A percentile compares a stretch with the other conserved stretches of the same genome.
Conservation (phyloP, 768 basidiomycete species). For the Pisolithus marmoratus region DNA sequence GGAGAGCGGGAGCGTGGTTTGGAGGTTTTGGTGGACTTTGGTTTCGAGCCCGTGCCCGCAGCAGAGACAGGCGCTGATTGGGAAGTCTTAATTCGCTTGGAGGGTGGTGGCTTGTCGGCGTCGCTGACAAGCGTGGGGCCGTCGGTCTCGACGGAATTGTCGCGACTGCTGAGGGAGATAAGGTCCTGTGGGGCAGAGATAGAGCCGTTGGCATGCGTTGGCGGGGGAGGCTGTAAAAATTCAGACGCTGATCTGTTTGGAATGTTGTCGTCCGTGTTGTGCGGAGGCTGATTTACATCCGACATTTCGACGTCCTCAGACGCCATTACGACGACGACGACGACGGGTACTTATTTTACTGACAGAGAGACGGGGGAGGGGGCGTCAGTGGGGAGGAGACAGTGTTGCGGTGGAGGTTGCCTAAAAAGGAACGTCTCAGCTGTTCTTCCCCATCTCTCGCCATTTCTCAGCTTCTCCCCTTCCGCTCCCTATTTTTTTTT, state of each 20-base stretch:
- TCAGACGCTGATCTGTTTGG: constrained; percentile 5
- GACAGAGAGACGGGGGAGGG: constrained; percentile 9
- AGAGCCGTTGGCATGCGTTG: background rate
- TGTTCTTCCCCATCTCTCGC: constrained; percentile 9
- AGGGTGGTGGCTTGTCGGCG: constrained; percentile 19
- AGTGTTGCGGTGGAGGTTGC: constrained; percentile 28
- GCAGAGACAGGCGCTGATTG: constrained; percentile 20
- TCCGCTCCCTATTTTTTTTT: constrained; percentile 17
- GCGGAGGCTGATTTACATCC: constrained; percentile 7
- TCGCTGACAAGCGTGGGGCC: constrained; percentile 9
- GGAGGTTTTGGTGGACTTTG: constrained; percentile 44
- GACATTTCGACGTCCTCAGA: constrained; percentile 26
- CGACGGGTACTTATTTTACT: no score
- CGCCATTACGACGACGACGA: constrained; percentile 7
- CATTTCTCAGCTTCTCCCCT: constrained; percentile 19
- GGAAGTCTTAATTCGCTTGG: constrained; percentile 24
- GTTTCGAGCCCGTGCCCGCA: constrained; percentile 37
- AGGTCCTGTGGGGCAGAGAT: constrained; percentile 16
- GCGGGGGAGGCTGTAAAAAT: background rate
- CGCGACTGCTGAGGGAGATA: constrained; percentile 26
- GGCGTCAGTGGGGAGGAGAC: constrained; percentile 20
- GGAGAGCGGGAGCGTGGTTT: constrained; percentile 51
- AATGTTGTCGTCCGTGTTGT: background rate
- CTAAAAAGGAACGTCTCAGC: constrained; percentile 34
- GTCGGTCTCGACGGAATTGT: constrained; percentile 22